Base-by-base conservation (phyloP, 1,284 basidiomycete species). In the Ganoderma sp. region DNA sequence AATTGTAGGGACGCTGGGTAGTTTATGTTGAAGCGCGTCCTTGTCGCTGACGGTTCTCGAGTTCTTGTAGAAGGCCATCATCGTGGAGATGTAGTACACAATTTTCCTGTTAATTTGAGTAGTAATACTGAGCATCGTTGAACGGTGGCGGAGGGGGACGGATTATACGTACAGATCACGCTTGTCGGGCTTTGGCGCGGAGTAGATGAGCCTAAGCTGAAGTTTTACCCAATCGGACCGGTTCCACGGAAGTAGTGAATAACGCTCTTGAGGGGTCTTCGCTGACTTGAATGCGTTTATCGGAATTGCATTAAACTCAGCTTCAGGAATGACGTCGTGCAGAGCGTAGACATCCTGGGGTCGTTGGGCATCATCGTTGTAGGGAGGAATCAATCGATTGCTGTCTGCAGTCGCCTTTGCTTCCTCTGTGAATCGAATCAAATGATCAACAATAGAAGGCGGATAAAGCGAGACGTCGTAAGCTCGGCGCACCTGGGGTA, bases 311-410 rank as follows among this genome's bases (percentile, higher is more conserved):
- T 89, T 90, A 83, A 92, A 89, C 78, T 97, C 95, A 19, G 84
- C 81, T 63, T 92, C 87, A 0, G 94, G 88, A 60, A 97, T 90
- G 75, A 97, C 87, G 43, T 85, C 84, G 72, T 91, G 86, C 57
- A 96, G 79, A 12, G 90, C 84, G 80, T 97, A 98, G 17, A 94
- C 87, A 67, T 95, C 89, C 15, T 87, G 84, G 0, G 91, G 88
- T 15, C 87, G 85, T 37, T 81, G 80, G 0, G 96, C 93, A 28
- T 84, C 80, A 12, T 84, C 77, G 72, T 94, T 86, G 76, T 91
- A 91, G 1, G 85, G 83, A 10, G 96, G 96, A 42, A 97, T 90
- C 37, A 91, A 84, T n/a, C 91, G 85, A 60, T 84, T 85, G 69
- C 81, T 83, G 75, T 94, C 88, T 1, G 88, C 85, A 0, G 81